Conservation (phyloP, 352 stramenopile species). For the Phytophthora tubulina region DNA sequence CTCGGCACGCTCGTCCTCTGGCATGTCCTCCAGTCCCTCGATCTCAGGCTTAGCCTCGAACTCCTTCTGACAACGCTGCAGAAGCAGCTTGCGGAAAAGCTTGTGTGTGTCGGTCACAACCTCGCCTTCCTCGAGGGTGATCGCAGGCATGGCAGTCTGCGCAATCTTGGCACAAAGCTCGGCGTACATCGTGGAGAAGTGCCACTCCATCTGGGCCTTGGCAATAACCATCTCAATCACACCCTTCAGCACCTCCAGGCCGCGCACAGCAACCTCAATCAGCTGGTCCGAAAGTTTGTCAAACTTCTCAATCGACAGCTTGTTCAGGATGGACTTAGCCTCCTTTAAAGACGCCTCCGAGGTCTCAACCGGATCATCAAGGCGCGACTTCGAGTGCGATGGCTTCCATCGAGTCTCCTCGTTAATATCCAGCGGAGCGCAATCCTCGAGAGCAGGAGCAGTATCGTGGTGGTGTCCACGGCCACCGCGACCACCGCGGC, state of each 20-base stretch:
- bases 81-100: constrained; percentile 94
- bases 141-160: constrained; percentile 82
- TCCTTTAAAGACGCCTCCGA: constrained; percentile 87
- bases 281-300: constrained; percentile 95
- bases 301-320: constrained; percentile 98
- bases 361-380: constrained; percentile 55
- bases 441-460: constrained; percentile 68
- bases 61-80: constrained; percentile 94
- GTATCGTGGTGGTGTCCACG: constrained; percentile 55
- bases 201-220: constrained; percentile 96
- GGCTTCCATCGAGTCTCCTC: constrained; percentile 89
- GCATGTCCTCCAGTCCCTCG: constrained; percentile 68
- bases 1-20: constrained; percentile 63
- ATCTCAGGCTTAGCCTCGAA: constrained; percentile 92
- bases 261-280: constrained; percentile 91
- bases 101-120: constrained; percentile 86
- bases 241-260: constrained; percentile 81
- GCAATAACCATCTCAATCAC: constrained; percentile 95
- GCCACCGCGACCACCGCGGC: constrained; percentile 53
- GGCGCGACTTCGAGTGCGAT: constrained; percentile 64
- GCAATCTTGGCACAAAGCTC: constrained; percentile 94
- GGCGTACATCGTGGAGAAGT: constrained; percentile 97
- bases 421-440: constrained; percentile 78
- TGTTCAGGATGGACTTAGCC: constrained; percentile 95
- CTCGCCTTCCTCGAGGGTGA: constrained; percentile 72